Conservation (phyloP, 2,329 filamentous ascomycete genomes). For the Neofusicoccum parvum region DNA sequence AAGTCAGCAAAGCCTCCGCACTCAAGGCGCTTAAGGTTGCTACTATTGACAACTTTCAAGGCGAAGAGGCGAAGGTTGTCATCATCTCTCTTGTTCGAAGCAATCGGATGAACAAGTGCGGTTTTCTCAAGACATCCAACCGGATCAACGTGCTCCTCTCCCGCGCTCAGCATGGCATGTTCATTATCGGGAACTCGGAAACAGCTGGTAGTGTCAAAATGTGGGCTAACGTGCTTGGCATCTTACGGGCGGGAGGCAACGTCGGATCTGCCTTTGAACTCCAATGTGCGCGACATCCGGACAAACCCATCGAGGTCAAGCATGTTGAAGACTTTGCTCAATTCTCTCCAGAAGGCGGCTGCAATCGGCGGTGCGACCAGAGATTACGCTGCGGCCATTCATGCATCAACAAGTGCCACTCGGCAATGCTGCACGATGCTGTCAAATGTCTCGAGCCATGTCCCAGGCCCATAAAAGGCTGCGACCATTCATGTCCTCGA, state of each 20-base stretch:
- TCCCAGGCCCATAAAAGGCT: conserved; percentile 28
- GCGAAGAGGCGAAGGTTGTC: conserved; percentile 73
- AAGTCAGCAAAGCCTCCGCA: conserved; percentile 7
- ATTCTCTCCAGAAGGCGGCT: conserved; percentile 37
- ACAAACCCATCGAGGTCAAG: conserved; percentile 29
- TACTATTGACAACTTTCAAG: conserved; percentile 77
- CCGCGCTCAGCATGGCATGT: conserved; percentile 70
- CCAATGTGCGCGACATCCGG: conserved; percentile 34
- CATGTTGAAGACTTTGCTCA: conserved; percentile 33
- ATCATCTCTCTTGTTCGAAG: conserved; percentile 72
- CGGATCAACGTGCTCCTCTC: conserved; percentile 70
- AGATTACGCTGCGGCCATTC: conserved; percentile 34
- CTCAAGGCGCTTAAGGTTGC: conserved; percentile 45
- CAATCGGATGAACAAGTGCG: conserved; percentile 60
- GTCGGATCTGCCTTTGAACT: conserved; percentile 29
- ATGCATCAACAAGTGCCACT: conserved; percentile 35
- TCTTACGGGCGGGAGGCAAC: conserved; percentile 44
- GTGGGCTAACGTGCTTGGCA: conserved; percentile 63
- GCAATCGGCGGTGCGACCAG: conserved; percentile 27
- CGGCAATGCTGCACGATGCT: conserved; percentile 32
- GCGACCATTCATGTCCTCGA: conserved; percentile 31
- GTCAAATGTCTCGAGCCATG: conserved; percentile 32
- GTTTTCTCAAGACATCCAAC: conserved; percentile 68
- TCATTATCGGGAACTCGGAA: conserved; percentile 66
- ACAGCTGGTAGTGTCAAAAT: conserved; percentile 62